Conservation (phyloP, 2,329 filamentous ascomycete genomes). For the Colletotrichum chlorophyti region DNA sequence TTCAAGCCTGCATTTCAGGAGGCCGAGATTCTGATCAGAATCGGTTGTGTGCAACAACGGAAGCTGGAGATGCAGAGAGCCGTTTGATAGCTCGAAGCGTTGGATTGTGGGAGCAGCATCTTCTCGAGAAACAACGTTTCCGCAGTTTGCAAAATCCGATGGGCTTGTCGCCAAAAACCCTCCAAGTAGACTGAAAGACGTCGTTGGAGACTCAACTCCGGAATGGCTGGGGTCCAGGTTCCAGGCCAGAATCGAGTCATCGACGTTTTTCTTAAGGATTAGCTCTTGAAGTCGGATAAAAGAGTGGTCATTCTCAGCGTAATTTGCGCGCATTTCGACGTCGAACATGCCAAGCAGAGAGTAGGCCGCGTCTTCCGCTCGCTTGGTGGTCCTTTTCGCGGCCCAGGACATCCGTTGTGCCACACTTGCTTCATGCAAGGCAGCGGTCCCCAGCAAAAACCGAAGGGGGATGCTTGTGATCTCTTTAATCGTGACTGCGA, state of each 20-base stretch:
- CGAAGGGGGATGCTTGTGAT: constrained; percentile 38
- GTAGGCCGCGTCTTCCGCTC: constrained; percentile 31
- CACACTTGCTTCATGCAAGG: constrained; percentile 25
- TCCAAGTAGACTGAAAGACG: not conserved
- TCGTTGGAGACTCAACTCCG: not conserved
- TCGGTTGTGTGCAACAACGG: not conserved
- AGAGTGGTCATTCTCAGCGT: constrained; percentile 28
- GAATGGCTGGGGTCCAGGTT: not conserved
- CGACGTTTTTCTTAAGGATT: constrained; percentile 25
- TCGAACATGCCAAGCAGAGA: constrained; percentile 31
- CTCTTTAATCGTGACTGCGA: constrained; percentile 31
- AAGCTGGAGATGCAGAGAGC: not conserved
- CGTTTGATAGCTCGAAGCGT: not conserved
- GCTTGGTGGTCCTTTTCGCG: constrained; percentile 19
- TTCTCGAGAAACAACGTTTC: not conserved
- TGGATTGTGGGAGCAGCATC: not conserved
- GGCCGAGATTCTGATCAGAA: not conserved
- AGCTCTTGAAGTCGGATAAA: constrained; percentile 29
- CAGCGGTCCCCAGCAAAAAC: constrained; percentile 6
- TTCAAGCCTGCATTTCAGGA: not conserved
- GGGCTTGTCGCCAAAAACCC: not conserved
- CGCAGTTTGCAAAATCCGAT: not conserved
- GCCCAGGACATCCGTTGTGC: constrained; percentile 34
- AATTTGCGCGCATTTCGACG: constrained; percentile 30
- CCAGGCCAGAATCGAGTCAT: constrained; percentile 33